phyloP scores from a whole-genome alignment of 2,329 filamentous ascomycete species.

The Rutstroemia sp. region DNA sequence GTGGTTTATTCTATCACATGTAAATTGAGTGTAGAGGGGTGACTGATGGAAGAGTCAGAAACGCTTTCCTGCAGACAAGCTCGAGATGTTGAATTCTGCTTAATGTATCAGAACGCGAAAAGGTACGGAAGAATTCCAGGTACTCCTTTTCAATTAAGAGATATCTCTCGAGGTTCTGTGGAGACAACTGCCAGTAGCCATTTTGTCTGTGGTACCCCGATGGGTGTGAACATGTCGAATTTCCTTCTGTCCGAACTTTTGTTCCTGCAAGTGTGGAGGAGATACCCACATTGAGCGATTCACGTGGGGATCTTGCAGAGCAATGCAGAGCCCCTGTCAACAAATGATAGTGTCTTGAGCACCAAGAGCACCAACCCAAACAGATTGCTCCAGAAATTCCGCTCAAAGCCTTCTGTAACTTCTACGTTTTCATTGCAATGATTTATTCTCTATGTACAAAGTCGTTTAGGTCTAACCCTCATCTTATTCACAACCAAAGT shows the following conservation, averaged over 20 bases:
- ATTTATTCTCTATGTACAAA: too few species aligned
- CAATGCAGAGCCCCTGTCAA: too few species aligned
- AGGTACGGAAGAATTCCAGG: not conserved
- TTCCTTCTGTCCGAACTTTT: not conserved
- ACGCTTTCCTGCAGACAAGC: not conserved
- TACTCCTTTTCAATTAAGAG: not conserved
- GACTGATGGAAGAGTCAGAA: not conserved
- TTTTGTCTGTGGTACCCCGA: not conserved
- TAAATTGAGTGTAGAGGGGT: constrained; percentile 3
- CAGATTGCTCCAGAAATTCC: too few species aligned
- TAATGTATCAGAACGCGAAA: not conserved
- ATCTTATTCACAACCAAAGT: too few species aligned
- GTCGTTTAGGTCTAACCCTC: too few species aligned
- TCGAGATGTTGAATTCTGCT: not conserved
- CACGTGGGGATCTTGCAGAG: too few species aligned
- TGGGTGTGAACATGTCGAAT: not conserved
- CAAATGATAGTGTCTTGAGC: too few species aligned
- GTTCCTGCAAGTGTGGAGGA: too few species aligned
- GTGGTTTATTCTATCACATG: constrained; percentile 14
- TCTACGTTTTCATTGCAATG: too few species aligned
- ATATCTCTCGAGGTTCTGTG: constrained; percentile 11
- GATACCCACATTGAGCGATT: too few species aligned
- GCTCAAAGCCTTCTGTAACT: too few species aligned
- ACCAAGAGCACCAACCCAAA: too few species aligned
- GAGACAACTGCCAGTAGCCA: not conserved